Percentiles rank a stretch among this genome's conserved stretches.
These are phyloP conservation scores for Kwoniella shandongensis DNA, from an alignment of 768 basidiomycete species.

Conservation along the genomic window DNA sequence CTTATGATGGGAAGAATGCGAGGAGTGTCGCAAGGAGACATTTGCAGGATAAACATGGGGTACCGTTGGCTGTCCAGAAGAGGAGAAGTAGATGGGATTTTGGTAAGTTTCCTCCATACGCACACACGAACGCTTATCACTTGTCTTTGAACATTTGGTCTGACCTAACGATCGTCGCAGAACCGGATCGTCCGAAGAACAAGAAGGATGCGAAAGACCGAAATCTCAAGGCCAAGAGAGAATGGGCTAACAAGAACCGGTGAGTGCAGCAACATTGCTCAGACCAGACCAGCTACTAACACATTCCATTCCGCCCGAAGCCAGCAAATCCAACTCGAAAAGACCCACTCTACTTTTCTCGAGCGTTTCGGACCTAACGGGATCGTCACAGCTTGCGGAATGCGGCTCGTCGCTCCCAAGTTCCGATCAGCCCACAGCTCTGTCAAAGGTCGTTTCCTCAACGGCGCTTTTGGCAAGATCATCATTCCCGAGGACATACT, in stretches of 20 bases:
- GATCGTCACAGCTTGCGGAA: conserved; percentile 21
- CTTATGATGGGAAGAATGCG: conserved; percentile 56
- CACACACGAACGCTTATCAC: not conserved
- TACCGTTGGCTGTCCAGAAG: conserved; percentile 54
- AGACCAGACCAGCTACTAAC: not conserved
- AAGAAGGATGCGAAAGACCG: conserved; percentile 52
- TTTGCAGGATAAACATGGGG: conserved; percentile 56
- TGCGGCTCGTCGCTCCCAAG: conserved; percentile 21
- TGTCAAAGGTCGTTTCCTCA: conserved; percentile 5
- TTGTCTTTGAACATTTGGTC: not conserved
- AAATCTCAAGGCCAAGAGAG: conserved; percentile 52
- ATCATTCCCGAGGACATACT: conserved; percentile 16
- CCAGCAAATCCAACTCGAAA: conserved; percentile 12
- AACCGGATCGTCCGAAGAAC: conserved; percentile 53
- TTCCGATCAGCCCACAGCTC: not conserved
- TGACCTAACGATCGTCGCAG: too few relatives aligned
- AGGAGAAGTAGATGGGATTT: conserved; percentile 56
- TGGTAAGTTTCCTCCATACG: conserved; percentile 40
- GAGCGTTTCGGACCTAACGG: conserved; percentile 24
- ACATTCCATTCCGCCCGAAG: not conserved
- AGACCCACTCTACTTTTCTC: conserved; percentile 17
- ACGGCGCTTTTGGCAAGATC: conserved; percentile 13
- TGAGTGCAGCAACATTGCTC: conserved; percentile 16
- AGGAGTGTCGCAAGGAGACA: conserved; percentile 56
- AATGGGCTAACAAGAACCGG: conserved; percentile 55